Base-by-base conservation (phyloP, 352 stramenopile species). In the Pythium guiyangense region DNA sequence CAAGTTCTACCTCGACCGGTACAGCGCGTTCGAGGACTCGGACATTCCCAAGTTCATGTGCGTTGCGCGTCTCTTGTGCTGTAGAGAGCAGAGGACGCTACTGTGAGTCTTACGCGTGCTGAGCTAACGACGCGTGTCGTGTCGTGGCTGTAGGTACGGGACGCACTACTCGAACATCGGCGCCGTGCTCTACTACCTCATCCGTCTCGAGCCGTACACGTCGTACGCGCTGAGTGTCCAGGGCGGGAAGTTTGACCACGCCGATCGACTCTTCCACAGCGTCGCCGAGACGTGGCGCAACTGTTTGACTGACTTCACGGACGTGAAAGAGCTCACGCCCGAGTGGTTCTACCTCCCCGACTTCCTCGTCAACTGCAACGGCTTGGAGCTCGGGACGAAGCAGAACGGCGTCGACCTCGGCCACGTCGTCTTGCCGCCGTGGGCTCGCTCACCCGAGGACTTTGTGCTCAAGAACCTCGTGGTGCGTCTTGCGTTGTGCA, bases 151-250 rank as follows among this genome's bases (percentile, higher is more conserved):
- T 15, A 95, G 83, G 82, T 95, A 95, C 59, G 86, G 86, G 11
- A 90, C 86, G 10, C 86, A 96, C 59, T 96, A 96, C 63, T 96
- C 86, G 11, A 92, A 96, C 59, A 86, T 94, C 22, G 97, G 96
- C 1, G 97, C 98, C 63, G 97, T 99, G 6, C 81, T 99, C 5
- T 98, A 99, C 71, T 99, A 99, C 68, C 74, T 99, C 27, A 92
- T 99, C 70, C 91, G 98, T 9, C 67, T 99, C n/a, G 97, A 99
- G 70, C 97, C 97, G 12, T 99, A 99, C 73, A 98, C 95, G 5
- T 86, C 94, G 26, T 88, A 99, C 49, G 90, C 94, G 9, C 49
- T 98, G 45, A 89, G 81, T 44, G 74, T 99, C 1, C 97, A 99
- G 78, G 96, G 93, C 51, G 97, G 97, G 11, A 94, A 93, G 34